Conservation (phyloP, 257 asterid species). For the Plantago major region DNA sequence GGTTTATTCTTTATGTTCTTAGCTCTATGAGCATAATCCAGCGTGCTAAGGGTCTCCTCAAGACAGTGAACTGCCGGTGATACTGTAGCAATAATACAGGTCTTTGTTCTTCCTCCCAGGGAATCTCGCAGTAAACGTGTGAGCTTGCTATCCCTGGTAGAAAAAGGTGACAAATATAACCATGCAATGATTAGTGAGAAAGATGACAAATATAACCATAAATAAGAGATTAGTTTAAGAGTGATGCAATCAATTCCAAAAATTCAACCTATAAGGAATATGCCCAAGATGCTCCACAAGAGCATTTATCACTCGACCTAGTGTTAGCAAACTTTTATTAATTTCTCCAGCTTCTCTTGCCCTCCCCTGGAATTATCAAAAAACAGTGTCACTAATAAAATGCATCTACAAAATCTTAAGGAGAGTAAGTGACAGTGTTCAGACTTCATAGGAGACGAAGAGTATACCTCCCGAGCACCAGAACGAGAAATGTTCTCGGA, state of each 20-base stretch:
- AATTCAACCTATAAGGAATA: slow-evolving; percentile 66
- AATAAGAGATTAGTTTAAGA: not conserved
- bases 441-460: not conserved
- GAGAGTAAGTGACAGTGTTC: not conserved
- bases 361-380: slow-evolving; percentile 48
- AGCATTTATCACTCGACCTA: slow-evolving; percentile 86
- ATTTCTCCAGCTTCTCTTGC: slow-evolving; percentile 97
- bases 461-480: slow-evolving; percentile 85
- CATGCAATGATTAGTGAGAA: not conserved
- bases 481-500: slow-evolving; percentile 89
- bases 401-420: not conserved
- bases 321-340: slow-evolving; percentile 84
- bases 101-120: slow-evolving; percentile 87
- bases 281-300: slow-evolving; percentile 91
- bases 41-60: slow-evolving; percentile 88
- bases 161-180: slow-evolving; percentile 7
- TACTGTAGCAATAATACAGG: slow-evolving; percentile 85
- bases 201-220: slow-evolving; percentile 5
- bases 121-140: slow-evolving; percentile 88
- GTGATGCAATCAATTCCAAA: not conserved
- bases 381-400: not conserved
- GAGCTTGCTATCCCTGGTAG: slow-evolving; percentile 76
- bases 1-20: slow-evolving; percentile 89
- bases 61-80: slow-evolving; percentile 93
- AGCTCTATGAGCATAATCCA: slow-evolving; percentile 91